Evolutionary conservation across 805 yeast genomes (phyloP).

Genomic region (Nakazawaea wyomingensis): DNA sequence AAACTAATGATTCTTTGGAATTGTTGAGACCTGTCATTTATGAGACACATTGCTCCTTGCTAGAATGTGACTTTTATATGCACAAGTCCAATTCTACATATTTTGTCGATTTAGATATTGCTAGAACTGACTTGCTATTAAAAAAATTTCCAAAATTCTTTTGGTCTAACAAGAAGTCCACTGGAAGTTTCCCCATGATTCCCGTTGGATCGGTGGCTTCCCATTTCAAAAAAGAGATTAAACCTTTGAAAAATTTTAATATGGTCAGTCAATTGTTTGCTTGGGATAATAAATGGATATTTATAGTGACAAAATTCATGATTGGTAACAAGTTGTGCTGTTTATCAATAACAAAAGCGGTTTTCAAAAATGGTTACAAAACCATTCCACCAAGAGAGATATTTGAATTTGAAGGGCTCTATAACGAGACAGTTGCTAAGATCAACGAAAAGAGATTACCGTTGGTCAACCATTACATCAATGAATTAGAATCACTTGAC

Average conservation of each 20-base stretch:
- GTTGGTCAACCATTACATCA: conserved; percentile 32
- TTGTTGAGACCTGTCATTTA: conserved; percentile 40
- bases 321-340: conserved; percentile 27
- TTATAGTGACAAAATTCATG: conserved; percentile 59
- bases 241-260: conserved; percentile 53
- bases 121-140: conserved; percentile 61
- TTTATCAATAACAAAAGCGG: conserved; percentile 69
- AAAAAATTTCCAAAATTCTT: conserved; percentile 54
- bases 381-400: conserved; percentile 67
- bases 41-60: conserved; percentile 58
- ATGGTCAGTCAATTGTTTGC: conserved; percentile 59
- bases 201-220: conserved; percentile 76
- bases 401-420: conserved; percentile 49
- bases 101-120: conserved; percentile 73
- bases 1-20: conserved; percentile 15
- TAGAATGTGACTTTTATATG: conserved; percentile 81
- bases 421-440: conserved; percentile 43
- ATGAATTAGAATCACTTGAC: conserved; percentile 12
- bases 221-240: conserved; percentile 67
- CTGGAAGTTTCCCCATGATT: conserved; percentile 47
- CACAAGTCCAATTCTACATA: conserved; percentile 90
- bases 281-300: conserved; percentile 89
- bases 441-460: conserved; percentile 35
- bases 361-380: conserved; percentile 70
- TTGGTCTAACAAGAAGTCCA: conserved; percentile 30